Evolutionary conservation across 2,329 filamentous ascomycete species (phyloP), one percentile per base, ranked within the genome.

Genomic region (Colletotrichum cuscutae): DNA sequence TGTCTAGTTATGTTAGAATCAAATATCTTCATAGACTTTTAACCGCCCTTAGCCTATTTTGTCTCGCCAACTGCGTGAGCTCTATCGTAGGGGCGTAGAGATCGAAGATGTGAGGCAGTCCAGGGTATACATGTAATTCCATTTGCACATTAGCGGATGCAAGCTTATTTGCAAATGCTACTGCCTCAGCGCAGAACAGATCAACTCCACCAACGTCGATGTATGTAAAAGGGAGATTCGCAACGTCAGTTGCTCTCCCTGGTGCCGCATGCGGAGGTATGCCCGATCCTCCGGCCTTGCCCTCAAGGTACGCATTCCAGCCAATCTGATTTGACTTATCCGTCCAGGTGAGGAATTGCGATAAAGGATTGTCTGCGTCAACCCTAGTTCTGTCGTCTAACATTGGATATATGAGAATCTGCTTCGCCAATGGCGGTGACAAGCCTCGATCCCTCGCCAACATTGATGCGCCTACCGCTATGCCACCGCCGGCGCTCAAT

Each of bases 111-210:
- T 86, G 84, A 0, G 82, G 82, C 19, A 85, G 68, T 1, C 84
- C 84, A 0, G 79, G 77, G 67, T 84, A 85, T 24, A 85, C 57
- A 66, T 85, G 83, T 13, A 85, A 75, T 76, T 86, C 84, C 1
- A 83, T 78, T 35, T 80, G 77, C 1, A 84, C 75, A 2, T 79
- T 78, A 1, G 77, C 81, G 60, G 77, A 72, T 7, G 75, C 76
- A 5, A 86, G 77, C 35, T 80, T 74, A 9, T 66, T 62, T 4
- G 77, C 83, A 74, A 80, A 85, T 30, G 75, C 75, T 1, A 81
- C n/a, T 11, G 70, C 62, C 75, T 85, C 83, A 7, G 78, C 78
- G 5, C 77, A 63, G 72, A 85, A 86, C 11, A 86, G 53, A 56
- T 85, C 84, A 49, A 84, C 70, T 6, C 76, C 76, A 4, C 83